These are phyloP conservation scores for Pachyrhizus erosus DNA, from an alignment of 306 rosid species.

Conservation along the genomic window DNA sequence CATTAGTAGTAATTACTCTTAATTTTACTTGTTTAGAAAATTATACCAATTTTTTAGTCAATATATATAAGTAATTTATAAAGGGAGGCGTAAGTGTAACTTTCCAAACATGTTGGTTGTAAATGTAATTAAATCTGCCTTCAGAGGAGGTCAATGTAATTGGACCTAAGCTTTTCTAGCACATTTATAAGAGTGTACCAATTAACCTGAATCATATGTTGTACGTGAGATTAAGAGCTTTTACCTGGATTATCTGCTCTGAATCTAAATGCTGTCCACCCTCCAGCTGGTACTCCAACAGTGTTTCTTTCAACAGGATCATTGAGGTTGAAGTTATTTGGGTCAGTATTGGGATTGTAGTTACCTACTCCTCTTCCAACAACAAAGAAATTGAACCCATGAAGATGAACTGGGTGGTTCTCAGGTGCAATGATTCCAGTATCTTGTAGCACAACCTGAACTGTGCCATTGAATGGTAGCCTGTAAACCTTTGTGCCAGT, in stretches of 20 bases:
- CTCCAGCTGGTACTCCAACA: slow-evolving; percentile 81
- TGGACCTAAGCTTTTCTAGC: not conserved
- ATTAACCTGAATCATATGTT: not conserved
- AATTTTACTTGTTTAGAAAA: not conserved
- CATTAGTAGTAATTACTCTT: not conserved
- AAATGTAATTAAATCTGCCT: not conserved
- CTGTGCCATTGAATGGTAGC: slow-evolving; percentile 65
- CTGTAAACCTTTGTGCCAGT: slow-evolving; percentile 72
- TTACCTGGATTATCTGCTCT: slow-evolving; percentile 95
- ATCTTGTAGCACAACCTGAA: slow-evolving; percentile 82
- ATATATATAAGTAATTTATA: too few species aligned
- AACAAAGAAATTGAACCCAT: slow-evolving; percentile 81
- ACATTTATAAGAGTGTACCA: not conserved
- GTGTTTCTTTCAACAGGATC: slow-evolving; percentile 96
- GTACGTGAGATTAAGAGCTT: not conserved
- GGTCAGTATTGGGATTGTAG: slow-evolving; percentile 60
- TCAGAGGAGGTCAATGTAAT: not conserved
- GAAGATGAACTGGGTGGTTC: slow-evolving; percentile 87
- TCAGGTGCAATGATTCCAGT: slow-evolving; percentile 76
- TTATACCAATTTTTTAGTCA: not conserved
- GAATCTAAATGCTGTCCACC: slow-evolving; percentile 89
- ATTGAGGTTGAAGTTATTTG: slow-evolving; percentile 64
- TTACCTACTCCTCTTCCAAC: slow-evolving; percentile 83
- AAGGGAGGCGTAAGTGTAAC: not conserved
- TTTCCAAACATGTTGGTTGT: not conserved